Base-by-base conservation (phyloP, 2,329 filamentous ascomycete species). In the Akanthomyces muscarius region DNA sequence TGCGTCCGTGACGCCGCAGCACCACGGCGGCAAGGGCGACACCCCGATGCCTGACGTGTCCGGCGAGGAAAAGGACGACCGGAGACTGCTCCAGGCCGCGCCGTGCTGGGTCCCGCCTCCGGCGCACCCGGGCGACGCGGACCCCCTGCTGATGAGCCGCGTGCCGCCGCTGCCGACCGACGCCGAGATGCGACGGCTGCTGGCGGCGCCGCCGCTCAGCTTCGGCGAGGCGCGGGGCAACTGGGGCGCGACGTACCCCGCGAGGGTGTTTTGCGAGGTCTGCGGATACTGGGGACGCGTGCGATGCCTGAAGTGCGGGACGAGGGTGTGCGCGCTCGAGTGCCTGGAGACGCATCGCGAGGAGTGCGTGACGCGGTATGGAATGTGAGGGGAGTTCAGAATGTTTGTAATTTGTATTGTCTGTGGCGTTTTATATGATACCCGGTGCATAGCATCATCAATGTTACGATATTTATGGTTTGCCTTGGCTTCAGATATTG, bases 221-320 rank as follows among this genome's bases (percentile, higher is more conserved):
- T 93, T 91, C 74, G 79, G 83, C 54, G 88, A 90, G 68, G 86
- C 87, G 45, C 75, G 80, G 60, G 84, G 80, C 2, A 71, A 68
- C 33, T 82, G 77, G 77, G 77, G 74, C 52, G 68, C 67, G 16
- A 74, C 70, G 69, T 86, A 86, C 66, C 87, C 89, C 2, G 78
- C 78, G 53, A 80, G 89, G 64, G 77, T 79, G 42, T 94, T 93
- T 73, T 94, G 90, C 75, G 88, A 89, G 71, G 86, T 92, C 38
- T 94, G 90, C 71, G 90, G 90, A 16, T 93, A 92, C 75, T 93
- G 90, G 90, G 90, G 90, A 2, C 79, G 87, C 47, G 87, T 91
- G 52, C 84, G 83, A 74, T 94, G 90, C 76, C 83, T 88, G 73
- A 91, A 89, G 77, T 94, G 90, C 75, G 89, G 89, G n/a, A 84